Conservation (phyloP, 306 rosid species). For the Sicyos baderoa region DNA sequence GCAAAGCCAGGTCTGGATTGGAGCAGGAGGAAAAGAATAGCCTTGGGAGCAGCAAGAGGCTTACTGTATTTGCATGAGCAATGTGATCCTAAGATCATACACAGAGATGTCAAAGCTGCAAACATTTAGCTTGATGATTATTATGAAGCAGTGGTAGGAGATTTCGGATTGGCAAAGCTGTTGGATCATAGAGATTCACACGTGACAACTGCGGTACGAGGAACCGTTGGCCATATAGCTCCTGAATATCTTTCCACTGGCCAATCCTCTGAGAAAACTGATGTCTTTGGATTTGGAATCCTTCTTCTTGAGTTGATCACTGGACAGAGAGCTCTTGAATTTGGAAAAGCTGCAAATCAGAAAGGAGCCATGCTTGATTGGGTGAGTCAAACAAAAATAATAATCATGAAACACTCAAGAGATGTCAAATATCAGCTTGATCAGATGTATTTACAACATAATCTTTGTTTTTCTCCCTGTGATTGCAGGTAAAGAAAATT, state of each 20-base stretch:
- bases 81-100: slow-evolving; percentile 96
- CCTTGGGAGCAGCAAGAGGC: slow-evolving; percentile 91
- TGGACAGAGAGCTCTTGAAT: slow-evolving; percentile 81
- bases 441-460: background rate
- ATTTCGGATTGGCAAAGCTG: slow-evolving; percentile 88
- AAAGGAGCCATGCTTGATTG: slow-evolving; percentile 96
- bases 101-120: slow-evolving; percentile 96
- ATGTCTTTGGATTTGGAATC: slow-evolving; percentile 93
- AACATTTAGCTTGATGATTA: slow-evolving; percentile 81
- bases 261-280: slow-evolving; percentile 96
- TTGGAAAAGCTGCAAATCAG: slow-evolving; percentile 82
- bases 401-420: background rate
- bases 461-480: no score
- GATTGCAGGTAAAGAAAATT: slow-evolving; percentile 70
- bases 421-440: background rate
- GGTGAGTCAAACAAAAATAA: slow-evolving; percentile 34
- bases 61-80: slow-evolving; percentile 85
- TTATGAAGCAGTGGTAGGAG: slow-evolving; percentile 95
- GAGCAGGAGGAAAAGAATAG: slow-evolving; percentile 83
- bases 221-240: slow-evolving; percentile 96
- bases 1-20: slow-evolving; percentile 81
- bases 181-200: slow-evolving; percentile 88
- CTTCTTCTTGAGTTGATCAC: slow-evolving; percentile 86
- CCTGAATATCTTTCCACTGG: slow-evolving; percentile 98
- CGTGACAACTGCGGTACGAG: slow-evolving; percentile 93